phyloP scores from a whole-genome alignment of 306 rosid species.

The Quercus berberidifolia region DNA sequence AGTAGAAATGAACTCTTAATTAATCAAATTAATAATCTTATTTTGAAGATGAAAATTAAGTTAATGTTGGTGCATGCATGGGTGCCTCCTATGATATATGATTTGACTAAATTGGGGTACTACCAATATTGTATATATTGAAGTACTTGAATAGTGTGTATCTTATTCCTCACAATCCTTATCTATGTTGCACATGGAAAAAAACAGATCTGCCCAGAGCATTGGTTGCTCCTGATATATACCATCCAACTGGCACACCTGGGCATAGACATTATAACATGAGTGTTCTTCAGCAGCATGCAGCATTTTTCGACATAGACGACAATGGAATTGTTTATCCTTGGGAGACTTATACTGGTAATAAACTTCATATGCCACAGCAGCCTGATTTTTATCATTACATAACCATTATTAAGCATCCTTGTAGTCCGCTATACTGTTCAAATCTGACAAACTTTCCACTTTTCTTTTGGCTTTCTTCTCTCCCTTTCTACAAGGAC shows the following conservation, averaged over 20 bases:
- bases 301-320: constrained; percentile 73
- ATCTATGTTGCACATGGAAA: background rate
- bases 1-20: background rate
- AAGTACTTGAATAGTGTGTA: too few relatives aligned
- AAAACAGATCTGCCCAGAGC: constrained; percentile 69
- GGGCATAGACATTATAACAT: constrained; percentile 51
- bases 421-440: background rate
- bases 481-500: constrained; percentile 29
- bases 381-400: background rate
- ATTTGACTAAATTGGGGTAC: too few relatives aligned
- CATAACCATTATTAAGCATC: background rate
- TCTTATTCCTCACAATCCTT: too few relatives aligned
- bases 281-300: constrained; percentile 84
- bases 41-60: background rate
- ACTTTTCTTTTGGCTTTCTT: background rate
- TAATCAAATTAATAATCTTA: background rate
- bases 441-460: background rate
- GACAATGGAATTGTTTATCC: constrained; percentile 79
- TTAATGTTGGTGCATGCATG: background rate
- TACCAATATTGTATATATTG: too few relatives aligned
- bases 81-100: background rate
- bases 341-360: constrained; percentile 81
- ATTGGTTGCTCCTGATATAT: constrained; percentile 62
- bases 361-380: background rate
- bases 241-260: constrained; percentile 66